Evolutionary conservation across 2,329 filamentous ascomycete genomes (phyloP), one percentile per base, ranked within the genome.

Genomic region (Blumeriella jaapii): DNA sequence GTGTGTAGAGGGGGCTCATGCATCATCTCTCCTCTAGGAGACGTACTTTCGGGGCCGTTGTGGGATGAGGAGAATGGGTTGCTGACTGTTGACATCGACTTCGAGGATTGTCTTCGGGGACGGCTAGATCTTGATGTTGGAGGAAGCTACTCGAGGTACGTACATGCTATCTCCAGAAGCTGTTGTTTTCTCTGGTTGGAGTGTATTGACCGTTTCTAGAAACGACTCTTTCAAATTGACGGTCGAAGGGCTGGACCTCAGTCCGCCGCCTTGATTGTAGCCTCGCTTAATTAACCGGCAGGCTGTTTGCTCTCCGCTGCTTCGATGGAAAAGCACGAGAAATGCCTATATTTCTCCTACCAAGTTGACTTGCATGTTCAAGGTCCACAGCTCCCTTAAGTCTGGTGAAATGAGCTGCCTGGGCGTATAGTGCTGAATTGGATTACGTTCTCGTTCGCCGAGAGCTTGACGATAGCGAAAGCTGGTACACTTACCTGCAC

Each of bases 81-180:
- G 0, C 56, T 94, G 18, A 60, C 86, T 33, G 67, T 73, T 1
- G 82, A 91, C 45, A 78, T 87, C 3, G 85, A 95, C 52, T 79
- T 95, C 51, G 82, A 93, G 30, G 85, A 94, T 47, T 94, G 87
- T 49, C 72, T 86, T 46, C 68, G 83, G 7, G 87, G 86, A 0
- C 65, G 84, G 34, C 56, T 94, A 45, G 86, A 94, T 56, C 57
- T 94, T 29, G 87, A 94, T 61, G 76, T 83, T 23, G 84, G 75
- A 2, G 87, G 87, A 0, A 86, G 80, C 53, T 94, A 93, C 58
- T 87, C 84, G 2, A 69, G 85, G 55, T 81, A 69, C 43, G 77
- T 42, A 9, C 12, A 23, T 12, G 2, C 25, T 12, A 23, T 9
- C 24, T 9, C 5, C 6, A 13, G 8, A 14, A 13, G 11, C 25